A percentile compares a stretch with the other conserved stretches of the same genome.
These are phyloP conservation scores for Globisporangium mamillatum DNA, from an alignment of 352 stramenopile genomes.

Conservation along the genomic window DNA sequence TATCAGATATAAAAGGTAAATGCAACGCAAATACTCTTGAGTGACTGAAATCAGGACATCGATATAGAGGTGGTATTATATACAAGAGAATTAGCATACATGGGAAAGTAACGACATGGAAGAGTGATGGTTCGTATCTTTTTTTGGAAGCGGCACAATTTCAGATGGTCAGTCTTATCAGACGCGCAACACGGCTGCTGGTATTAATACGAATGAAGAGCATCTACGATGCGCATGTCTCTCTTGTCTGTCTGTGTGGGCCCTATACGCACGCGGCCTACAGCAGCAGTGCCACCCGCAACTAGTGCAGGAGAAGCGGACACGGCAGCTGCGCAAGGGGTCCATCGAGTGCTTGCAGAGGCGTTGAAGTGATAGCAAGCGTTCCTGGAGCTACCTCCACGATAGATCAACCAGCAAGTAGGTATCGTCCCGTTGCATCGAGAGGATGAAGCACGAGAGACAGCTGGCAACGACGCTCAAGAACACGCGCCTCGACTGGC, in stretches of 20 bases:
- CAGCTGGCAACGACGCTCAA: slow-evolving; percentile 28
- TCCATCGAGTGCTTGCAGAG: not conserved
- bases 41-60: not conserved
- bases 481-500: slow-evolving; percentile 43
- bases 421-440: not conserved
- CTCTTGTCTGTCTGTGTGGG: not conserved
- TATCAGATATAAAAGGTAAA: not conserved
- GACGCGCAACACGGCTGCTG: not conserved
- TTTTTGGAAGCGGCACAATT: slow-evolving; percentile 2
- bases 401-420: not conserved
- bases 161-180: slow-evolving; percentile 5
- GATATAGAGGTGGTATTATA: not conserved
- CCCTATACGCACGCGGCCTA: not conserved
- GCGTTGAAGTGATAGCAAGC: not conserved
- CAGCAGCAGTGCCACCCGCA: not conserved
- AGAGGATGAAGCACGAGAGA: slow-evolving; percentile 20
- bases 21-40: not conserved
- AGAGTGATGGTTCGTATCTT: not conserved
- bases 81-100: not conserved
- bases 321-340: not conserved
- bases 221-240: not conserved
- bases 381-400: not conserved
- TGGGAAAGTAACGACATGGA: not conserved
- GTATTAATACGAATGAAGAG: slow-evolving; percentile 8
- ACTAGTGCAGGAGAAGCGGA: not conserved